Conservation (phyloP, 2,329 filamentous ascomycete species). For the Neofusicoccum sp. region DNA sequence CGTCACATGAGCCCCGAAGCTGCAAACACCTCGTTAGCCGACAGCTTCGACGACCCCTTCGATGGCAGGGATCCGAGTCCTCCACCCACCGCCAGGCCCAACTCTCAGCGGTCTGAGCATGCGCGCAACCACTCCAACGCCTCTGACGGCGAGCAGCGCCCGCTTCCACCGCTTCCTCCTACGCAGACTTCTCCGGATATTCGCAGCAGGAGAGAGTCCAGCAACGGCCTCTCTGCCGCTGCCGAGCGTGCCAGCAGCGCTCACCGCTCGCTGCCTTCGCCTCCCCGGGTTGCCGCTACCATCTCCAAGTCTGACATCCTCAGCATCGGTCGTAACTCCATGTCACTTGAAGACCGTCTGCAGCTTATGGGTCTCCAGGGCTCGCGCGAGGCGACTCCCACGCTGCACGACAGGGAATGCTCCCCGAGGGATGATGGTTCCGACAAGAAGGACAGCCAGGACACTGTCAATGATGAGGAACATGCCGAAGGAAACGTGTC, state of each 20-base stretch:
- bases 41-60: conserved; percentile 65
- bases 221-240: conserved; percentile 64
- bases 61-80: conserved; percentile 43
- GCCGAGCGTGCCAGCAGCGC: conserved; percentile 68
- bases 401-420: conserved; percentile 28
- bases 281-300: conserved; percentile 61
- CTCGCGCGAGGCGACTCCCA: conserved; percentile 36
- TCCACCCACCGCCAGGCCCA: not conserved
- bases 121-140: conserved; percentile 67
- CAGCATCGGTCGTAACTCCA: conserved; percentile 68
- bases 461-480: conserved; percentile 35
- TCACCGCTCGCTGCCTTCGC: conserved; percentile 69
- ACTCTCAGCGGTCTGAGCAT: not conserved
- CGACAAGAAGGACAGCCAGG: conserved; percentile 25
- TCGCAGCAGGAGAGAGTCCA: conserved; percentile 54
- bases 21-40: conserved; percentile 54
- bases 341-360: conserved; percentile 82
- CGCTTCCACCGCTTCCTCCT: conserved; percentile 80
- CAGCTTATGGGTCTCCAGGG: conserved; percentile 82
- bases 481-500: conserved; percentile 35
- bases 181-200: conserved; percentile 56
- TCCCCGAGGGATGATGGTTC: not conserved
- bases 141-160: conserved; percentile 78
- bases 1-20: conserved; percentile 69
- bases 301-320: conserved; percentile 75